Conservation (phyloP, 352 stramenopile genomes). For the Phytophthora capsici region DNA sequence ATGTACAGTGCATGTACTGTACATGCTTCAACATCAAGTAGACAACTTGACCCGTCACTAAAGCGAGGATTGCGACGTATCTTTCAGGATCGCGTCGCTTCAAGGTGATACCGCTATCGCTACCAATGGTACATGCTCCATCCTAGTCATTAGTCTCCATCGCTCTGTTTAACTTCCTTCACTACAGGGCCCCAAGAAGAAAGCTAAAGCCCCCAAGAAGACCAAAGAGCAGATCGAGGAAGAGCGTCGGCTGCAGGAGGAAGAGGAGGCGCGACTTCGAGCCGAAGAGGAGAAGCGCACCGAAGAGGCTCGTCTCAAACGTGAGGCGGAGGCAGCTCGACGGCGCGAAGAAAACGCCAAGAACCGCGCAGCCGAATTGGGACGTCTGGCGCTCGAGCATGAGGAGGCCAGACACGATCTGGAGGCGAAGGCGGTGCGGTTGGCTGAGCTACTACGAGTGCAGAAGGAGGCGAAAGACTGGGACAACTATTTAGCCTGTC, state of each 20-base stretch:
- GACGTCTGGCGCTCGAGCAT: constrained; percentile 59
- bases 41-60: constrained; percentile 25
- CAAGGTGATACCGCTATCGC: neutral
- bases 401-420: constrained; percentile 57
- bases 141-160: neutral
- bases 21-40: constrained; percentile 23
- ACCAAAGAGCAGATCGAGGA: constrained; percentile 85
- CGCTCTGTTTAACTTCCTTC: neutral
- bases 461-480: constrained; percentile 79
- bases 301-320: constrained; percentile 69
- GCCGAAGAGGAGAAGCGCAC: constrained; percentile 75
- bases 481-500: constrained; percentile 79
- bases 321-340: constrained; percentile 61
- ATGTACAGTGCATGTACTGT: no score
- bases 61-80: constrained; percentile 15
- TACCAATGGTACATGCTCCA: constrained; percentile 26
- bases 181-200: constrained; percentile 77
- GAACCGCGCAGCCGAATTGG: constrained; percentile 70
- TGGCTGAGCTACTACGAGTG: constrained; percentile 62
- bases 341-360: constrained; percentile 70
- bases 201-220: constrained; percentile 79
- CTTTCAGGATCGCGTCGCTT: constrained; percentile 32
- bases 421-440: constrained; percentile 63
- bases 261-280: constrained; percentile 65
- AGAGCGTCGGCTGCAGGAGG: constrained; percentile 73